Base-by-base conservation (phyloP, 306 rosid species). In the Pachyrhizus erosus region DNA sequence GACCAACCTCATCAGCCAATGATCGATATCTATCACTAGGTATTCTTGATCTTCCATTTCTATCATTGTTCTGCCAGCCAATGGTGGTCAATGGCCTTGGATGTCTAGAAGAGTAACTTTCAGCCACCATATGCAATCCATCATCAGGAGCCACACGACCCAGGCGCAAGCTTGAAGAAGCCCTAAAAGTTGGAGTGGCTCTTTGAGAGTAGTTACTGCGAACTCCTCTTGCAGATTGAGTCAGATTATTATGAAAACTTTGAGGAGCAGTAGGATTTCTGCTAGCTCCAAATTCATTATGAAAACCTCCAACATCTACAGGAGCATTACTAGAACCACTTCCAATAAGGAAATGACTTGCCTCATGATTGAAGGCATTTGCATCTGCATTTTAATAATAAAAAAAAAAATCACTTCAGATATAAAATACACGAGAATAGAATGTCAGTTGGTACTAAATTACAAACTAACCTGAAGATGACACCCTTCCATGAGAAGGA, bases 41-140 rank as follows among this genome's bases (percentile, higher is more conserved):
- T 76, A 86, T 82, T 85, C 97, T 89, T 31, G 90, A 85, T 75
- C 94, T 87, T 71, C 93, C 90, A 48, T 75, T 84, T 80, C 97
- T 80, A 21, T 90, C 94, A 64, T 81, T 84, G 45, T 77, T 83
- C 29, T 84, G 91, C 92, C 92, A 90, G 48, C 89, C 88, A 34
- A 39, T 40, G 10, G 77, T 43, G 76, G 91, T 70, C 79, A 81
- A 75, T 21, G 91, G 85, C 86, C 94, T 83, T 62, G 87, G 85
- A 78, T 88, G 90, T 81, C 96, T 87, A 15, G 86, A 72, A 20
- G 90, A 31, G 74, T 88, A 87, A 85, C 82, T 86, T 73, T 88
- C 96, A 17, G 91, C 77, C 17, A 73, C 89, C 88, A 85, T 43
- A 70, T 67, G 93, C 85, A 87, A 82, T 58, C 89, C 92, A 83